Conservation (phyloP, 1,284 basidiomycete species). For the Leccinum subrobustum region DNA sequence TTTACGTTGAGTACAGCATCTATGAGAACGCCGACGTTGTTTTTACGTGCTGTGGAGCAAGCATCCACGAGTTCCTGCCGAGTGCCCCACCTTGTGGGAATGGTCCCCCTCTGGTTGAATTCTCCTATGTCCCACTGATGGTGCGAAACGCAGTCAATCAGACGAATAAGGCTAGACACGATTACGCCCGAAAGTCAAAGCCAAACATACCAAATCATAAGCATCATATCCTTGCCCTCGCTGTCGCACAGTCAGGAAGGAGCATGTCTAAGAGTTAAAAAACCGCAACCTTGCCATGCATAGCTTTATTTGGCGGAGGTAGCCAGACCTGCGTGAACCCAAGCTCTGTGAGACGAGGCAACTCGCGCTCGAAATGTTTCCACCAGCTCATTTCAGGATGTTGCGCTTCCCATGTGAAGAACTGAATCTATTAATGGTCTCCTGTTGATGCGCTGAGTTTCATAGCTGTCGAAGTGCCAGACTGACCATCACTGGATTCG, state of each 20-base stretch:
- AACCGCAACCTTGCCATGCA: constrained; percentile 46
- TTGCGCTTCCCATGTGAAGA: constrained; percentile 77
- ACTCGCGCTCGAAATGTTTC: constrained; percentile 75
- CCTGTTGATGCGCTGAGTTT: constrained; percentile 3
- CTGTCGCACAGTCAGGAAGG: constrained; percentile 36
- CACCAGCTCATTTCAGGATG: constrained; percentile 73
- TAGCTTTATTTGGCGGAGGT: constrained; percentile 77
- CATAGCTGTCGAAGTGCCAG: not conserved
- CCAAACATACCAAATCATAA: constrained; percentile 64
- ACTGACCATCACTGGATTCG: constrained; percentile 68
- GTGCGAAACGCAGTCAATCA: not conserved
- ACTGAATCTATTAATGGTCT: constrained; percentile 58
- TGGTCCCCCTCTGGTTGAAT: constrained; percentile 83
- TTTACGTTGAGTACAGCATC: constrained; percentile 78
- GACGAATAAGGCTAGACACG: not conserved
- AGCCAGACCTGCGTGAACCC: constrained; percentile 86
- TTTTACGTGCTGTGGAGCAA: constrained; percentile 55
- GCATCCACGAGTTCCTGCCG: constrained; percentile 77
- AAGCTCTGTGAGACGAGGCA: constrained; percentile 67
- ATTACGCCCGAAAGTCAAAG: not conserved
- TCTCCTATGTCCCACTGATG: constrained; percentile 88
- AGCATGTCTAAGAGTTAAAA: not conserved
- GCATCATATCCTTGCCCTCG: constrained; percentile 75
- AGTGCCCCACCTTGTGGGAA: constrained; percentile 88
- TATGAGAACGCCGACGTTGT: constrained; percentile 66